Evolutionary conservation across 225 moss, liverwort and hornwort genomes (phyloP), one percentile per base, ranked within the genome.

Genomic region (Straminergon stramineum): DNA sequence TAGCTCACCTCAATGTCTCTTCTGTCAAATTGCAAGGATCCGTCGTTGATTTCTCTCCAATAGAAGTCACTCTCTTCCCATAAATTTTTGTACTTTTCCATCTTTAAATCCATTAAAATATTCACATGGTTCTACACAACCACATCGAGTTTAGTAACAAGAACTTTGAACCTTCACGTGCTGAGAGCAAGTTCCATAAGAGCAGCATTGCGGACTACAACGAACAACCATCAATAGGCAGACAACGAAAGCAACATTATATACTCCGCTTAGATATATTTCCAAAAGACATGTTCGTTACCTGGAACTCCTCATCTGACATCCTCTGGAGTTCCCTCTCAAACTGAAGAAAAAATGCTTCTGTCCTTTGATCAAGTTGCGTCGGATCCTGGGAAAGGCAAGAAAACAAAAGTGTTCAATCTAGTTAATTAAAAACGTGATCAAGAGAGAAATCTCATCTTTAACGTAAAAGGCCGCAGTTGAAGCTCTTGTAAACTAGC

Each of bases 31-130:
- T 94, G 93, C 73, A 99, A 90, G 69, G 97, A 96, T 86, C 97
- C 97, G 56, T 93, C 96, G 52, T 96, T 93, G 67, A 99, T 99
- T 93, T 99, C 98, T 89, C 93, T 94, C 96, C 96, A 97, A 81
- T 94, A 97, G 87, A 97, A 96, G 74, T 89, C 92, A 85, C 96
- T 95, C 75, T 99, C 97, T 91, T 99, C 98, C 97, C 97, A 99
- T 55, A 99, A 84, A 76, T 96, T 99, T 92, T 99, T 99, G 95
- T 96, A 90, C 86, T 96, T 99, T 82, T 99, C 98, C 96, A 96
- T 87, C 92, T 99, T 99, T 90, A 95, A 91, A 87, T 97, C 97
- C 89, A 95, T 89, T 43, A 97, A 84, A 48, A 96, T 93, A 81
- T 95, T 91, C 61, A 93, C 94, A 87, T 96, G 95, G 81, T 91